These are phyloP conservation scores for Monosporozyma servazzii DNA, from an alignment of 805 yeast genomes.

Conservation along the genomic window DNA sequence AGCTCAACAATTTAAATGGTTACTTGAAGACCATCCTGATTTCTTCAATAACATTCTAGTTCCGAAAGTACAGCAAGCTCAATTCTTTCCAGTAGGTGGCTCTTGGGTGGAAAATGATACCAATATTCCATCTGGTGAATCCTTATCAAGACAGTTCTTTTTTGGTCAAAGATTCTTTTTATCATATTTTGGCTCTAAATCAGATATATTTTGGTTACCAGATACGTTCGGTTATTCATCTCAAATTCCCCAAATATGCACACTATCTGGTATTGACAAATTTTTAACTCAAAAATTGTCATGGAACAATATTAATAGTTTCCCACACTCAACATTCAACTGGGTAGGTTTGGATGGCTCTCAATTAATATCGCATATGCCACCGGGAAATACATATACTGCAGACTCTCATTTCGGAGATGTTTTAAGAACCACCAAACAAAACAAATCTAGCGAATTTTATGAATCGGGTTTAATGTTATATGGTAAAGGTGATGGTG, in stretches of 20 bases:
- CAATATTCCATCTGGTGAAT: conserved; percentile 90
- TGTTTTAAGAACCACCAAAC: conserved; percentile 66
- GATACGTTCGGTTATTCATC: conserved; percentile 96
- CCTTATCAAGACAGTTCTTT: conserved; percentile 77
- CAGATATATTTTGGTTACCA: conserved; percentile 86
- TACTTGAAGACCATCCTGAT: conserved; percentile 76
- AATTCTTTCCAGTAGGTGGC: conserved; percentile 89
- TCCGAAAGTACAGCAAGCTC: conserved; percentile 57
- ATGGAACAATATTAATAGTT: conserved; percentile 90
- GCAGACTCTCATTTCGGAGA: conserved; percentile 92
- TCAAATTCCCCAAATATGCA: conserved; percentile 88
- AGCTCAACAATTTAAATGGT: conserved; percentile 93
- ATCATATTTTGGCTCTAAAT: conserved; percentile 66
- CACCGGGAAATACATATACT: conserved; percentile 93
- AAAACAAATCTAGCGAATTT: conserved; percentile 75
- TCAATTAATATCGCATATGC: conserved; percentile 93
- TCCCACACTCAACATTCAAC: conserved; percentile 85
- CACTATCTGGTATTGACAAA: conserved; percentile 72
- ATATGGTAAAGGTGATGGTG: conserved; percentile 96
- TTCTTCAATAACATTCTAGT: conserved; percentile 51
- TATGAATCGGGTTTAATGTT: conserved; percentile 74
- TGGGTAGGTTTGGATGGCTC: conserved; percentile 95
- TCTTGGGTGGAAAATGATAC: conserved; percentile 98
- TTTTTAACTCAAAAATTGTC: conserved; percentile 89
- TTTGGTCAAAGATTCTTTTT: conserved; percentile 83